phyloP scores from a whole-genome alignment of 2,329 filamentous ascomycete species.

The Ascosphaera aggregata region DNA sequence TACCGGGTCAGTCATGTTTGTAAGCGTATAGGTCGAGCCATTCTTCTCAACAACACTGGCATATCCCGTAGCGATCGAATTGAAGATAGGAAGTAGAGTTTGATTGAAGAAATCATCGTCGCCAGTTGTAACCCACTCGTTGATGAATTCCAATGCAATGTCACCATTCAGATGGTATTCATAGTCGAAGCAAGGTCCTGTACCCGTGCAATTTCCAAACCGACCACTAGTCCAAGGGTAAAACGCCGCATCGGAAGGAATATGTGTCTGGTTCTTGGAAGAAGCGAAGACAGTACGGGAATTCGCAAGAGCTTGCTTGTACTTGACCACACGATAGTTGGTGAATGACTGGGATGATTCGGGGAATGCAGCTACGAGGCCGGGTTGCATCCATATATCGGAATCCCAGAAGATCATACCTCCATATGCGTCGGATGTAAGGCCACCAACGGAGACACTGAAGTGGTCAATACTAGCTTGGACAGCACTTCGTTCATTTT shows the following conservation, averaged over 20 bases:
- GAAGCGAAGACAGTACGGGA: slow-evolving; percentile 30
- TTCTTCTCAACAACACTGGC: slow-evolving; percentile 37
- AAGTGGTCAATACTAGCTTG: slow-evolving; percentile 32
- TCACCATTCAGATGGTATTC: slow-evolving; percentile 50
- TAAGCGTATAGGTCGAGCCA: slow-evolving; percentile 27
- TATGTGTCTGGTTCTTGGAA: slow-evolving; percentile 35
- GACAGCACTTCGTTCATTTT: slow-evolving; percentile 28
- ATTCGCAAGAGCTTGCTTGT: slow-evolving; percentile 36
- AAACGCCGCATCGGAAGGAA: slow-evolving; percentile 33
- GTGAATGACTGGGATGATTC: slow-evolving; percentile 37
- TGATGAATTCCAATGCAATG: slow-evolving; percentile 37
- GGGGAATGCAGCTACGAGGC: slow-evolving; percentile 39
- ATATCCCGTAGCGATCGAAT: slow-evolving; percentile 39
- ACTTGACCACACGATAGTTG: slow-evolving; percentile 37
- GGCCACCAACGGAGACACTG: slow-evolving; percentile 44
- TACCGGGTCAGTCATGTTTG: slow-evolving; percentile 49
- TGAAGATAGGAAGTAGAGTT: slow-evolving; percentile 36
- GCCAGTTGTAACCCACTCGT: slow-evolving; percentile 36
- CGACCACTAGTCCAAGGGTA: slow-evolving; percentile 46
- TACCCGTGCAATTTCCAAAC: slow-evolving; percentile 44
- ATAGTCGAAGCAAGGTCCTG: slow-evolving; percentile 43
- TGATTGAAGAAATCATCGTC: slow-evolving; percentile 32
- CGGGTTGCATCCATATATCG: slow-evolving; percentile 45
- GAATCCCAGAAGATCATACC: slow-evolving; percentile 44
- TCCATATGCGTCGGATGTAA: slow-evolving; percentile 43